phyloP scores from a whole-genome alignment of 108 stramenopile genomes.

The Nitzschia putrida region DNA sequence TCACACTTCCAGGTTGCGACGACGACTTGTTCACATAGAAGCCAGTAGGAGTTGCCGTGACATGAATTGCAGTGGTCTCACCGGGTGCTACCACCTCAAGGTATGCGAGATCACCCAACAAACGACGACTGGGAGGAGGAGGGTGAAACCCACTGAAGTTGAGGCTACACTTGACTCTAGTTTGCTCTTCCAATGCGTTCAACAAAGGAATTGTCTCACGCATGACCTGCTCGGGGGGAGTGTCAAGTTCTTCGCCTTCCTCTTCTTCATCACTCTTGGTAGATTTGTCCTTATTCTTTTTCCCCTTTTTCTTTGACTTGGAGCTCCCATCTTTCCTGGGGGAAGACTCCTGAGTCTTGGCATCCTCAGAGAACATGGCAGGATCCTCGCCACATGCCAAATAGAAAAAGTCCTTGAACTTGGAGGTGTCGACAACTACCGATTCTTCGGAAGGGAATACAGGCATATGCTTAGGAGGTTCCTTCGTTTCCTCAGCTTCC shows the following conservation, averaged over 20 bases:
- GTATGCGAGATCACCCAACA: conserved; percentile 93
- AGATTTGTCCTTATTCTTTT: conserved; percentile 40
- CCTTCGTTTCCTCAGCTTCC: conserved; percentile 16
- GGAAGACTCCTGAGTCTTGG: neutral
- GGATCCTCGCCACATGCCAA: conserved; percentile 73
- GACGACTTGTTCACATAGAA: conserved; percentile 90
- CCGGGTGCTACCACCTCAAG: conserved; percentile 76
- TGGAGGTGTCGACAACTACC: conserved; percentile 38
- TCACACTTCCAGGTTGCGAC: conserved; percentile 7
- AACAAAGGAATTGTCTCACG: conserved; percentile 48
- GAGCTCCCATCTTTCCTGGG: conserved; percentile 7
- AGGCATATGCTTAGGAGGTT: conserved; percentile 37
- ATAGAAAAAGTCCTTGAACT: conserved; percentile 74
- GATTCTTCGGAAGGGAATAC: conserved; percentile 32
- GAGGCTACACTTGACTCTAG: conserved; percentile 50
- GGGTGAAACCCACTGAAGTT: conserved; percentile 84
- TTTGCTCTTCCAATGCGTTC: conserved; percentile 56
- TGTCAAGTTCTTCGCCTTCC: conserved; percentile 11
- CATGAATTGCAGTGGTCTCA: conserved; percentile 46
- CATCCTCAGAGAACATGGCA: conserved; percentile 26
- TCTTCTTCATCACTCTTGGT: conserved; percentile 12
- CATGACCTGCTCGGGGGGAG: conserved; percentile 16
- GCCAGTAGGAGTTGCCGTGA: conserved; percentile 84
- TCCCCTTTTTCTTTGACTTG: conserved; percentile 54
- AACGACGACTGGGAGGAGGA: conserved; percentile 78